phyloP scores from a whole-genome alignment of 768 basidiomycete species.

The Boletus tylopilopsis region DNA sequence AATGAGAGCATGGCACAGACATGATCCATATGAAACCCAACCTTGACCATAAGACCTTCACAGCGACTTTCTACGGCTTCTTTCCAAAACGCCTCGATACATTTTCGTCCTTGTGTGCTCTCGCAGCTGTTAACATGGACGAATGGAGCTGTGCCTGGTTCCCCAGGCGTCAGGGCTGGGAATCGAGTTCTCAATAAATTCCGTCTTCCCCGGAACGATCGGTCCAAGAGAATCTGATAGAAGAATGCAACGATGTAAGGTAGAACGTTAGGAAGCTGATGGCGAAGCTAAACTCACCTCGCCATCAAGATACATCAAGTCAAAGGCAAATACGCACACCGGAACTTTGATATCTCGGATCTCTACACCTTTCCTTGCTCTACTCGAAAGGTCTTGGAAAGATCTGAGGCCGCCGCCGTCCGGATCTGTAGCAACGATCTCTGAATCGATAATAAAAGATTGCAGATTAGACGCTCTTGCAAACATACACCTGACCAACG shows the following conservation, averaged over 20 bases:
- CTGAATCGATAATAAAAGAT: constrained; percentile 81
- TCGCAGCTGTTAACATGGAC: constrained; percentile 72
- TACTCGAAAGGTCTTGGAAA: constrained; percentile 84
- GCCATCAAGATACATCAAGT: constrained; percentile 83
- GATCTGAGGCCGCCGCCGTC: constrained; percentile 58
- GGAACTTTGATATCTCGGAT: constrained; percentile 70
- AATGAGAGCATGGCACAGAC: constrained; percentile 4
- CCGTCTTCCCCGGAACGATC: constrained; percentile 70
- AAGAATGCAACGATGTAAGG: constrained; percentile 2
- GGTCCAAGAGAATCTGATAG: constrained; percentile 59
- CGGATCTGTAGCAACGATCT: constrained; percentile 81
- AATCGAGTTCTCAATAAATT: constrained; percentile 61
- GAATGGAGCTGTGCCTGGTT: constrained; percentile 53
- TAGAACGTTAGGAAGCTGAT: neutral
- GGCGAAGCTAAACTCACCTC: constrained; percentile 45
- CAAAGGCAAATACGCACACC: constrained; percentile 86
- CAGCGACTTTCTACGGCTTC: constrained; percentile 71
- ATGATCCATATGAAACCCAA: constrained; percentile 23
- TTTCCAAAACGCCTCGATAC: constrained; percentile 72
- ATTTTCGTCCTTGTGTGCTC: constrained; percentile 57
- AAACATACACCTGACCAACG: constrained; percentile 53
- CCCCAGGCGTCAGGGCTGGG: constrained; percentile 44
- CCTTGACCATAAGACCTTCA: constrained; percentile 96
- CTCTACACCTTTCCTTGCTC: constrained; percentile 80
- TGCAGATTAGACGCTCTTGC: constrained; percentile 35